phyloP scores from a whole-genome alignment of 257 asterid genomes.

The Plantago ovata region DNA sequence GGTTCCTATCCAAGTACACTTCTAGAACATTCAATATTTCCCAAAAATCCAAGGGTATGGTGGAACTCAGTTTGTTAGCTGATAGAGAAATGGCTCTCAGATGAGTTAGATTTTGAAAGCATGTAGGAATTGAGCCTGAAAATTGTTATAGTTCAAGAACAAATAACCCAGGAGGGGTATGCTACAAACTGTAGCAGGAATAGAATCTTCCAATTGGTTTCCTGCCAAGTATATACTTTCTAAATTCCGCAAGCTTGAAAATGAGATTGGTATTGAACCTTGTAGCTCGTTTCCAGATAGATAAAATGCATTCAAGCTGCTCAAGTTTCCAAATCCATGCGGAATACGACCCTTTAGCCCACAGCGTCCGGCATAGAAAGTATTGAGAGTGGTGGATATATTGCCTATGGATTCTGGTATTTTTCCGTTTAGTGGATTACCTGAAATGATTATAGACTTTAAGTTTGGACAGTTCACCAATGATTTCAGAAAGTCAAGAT shows the following conservation, averaged over 20 bases:
- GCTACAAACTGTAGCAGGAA: constrained; percentile 28
- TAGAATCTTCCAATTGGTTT: constrained; percentile 24
- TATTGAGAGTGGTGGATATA: constrained; percentile 26
- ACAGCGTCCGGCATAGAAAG: constrained; percentile 23
- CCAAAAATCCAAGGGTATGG: constrained; percentile 30
- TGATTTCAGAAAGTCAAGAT: constrained; percentile 32
- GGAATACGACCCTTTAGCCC: constrained; percentile 31
- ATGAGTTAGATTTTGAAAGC: constrained; percentile 25
- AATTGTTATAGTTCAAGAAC: constrained; percentile 27
- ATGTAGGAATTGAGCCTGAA: constrained; percentile 30
- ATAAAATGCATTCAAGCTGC: constrained; percentile 24
- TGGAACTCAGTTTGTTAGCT: constrained; percentile 26
- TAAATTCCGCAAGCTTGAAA: constrained; percentile 23
- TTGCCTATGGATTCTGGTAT: constrained; percentile 27
- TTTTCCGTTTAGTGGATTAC: constrained; percentile 33
- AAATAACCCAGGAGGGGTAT: constrained; percentile 27
- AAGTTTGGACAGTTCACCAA: constrained; percentile 26
- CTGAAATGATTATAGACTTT: constrained; percentile 21
- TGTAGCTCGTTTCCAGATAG: constrained; percentile 20
- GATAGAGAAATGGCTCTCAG: constrained; percentile 27
- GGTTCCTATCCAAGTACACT: constrained; percentile 28
- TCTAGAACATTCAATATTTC: constrained; percentile 21
- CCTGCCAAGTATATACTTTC: constrained; percentile 29
- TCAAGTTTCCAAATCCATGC: constrained; percentile 30
- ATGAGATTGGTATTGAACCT: constrained; percentile 27